Evolutionary conservation across 306 rosid genomes (phyloP).

Genomic region (Vicia villosa): DNA sequence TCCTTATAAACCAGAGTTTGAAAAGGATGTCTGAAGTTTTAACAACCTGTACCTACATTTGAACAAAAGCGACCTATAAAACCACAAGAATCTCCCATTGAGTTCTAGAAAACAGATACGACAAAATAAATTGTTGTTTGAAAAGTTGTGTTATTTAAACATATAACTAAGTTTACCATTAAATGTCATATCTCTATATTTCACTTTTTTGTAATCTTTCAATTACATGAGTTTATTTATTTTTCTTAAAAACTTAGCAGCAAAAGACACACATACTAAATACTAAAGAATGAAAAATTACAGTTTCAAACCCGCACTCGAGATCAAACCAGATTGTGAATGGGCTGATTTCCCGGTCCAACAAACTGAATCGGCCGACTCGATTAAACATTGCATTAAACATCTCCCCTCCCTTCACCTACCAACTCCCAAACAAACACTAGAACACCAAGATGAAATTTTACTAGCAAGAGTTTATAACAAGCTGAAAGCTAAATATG

Average conservation of each 20-base stretch:
- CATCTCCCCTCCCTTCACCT: neutral
- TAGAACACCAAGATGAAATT: neutral
- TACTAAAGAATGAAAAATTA: too few relatives aligned
- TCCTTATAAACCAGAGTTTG: neutral
- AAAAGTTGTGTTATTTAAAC: too few relatives aligned
- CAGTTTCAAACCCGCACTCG: too few relatives aligned
- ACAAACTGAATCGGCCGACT: too few relatives aligned
- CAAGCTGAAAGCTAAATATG: neutral
- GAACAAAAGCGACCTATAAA: neutral
- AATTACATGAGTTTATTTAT: neutral
- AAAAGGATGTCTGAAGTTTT: neutral
- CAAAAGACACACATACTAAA: too few relatives aligned
- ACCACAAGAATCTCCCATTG: too few relatives aligned
- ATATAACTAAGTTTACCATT: neutral
- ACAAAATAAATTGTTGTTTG: too few relatives aligned
- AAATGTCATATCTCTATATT: neutral
- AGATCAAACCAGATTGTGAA: too few relatives aligned
- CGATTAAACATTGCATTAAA: too few relatives aligned
- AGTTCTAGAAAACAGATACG: too few relatives aligned
- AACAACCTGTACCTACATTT: neutral
- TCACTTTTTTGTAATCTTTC: neutral
- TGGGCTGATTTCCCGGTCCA: too few relatives aligned
- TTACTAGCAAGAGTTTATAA: slow-evolving; percentile 4
- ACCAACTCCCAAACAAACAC: neutral
- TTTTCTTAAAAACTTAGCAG: neutral